These are phyloP conservation scores for Rubus idaeus DNA, from an alignment of 306 rosid species.

Conservation along the genomic window DNA sequence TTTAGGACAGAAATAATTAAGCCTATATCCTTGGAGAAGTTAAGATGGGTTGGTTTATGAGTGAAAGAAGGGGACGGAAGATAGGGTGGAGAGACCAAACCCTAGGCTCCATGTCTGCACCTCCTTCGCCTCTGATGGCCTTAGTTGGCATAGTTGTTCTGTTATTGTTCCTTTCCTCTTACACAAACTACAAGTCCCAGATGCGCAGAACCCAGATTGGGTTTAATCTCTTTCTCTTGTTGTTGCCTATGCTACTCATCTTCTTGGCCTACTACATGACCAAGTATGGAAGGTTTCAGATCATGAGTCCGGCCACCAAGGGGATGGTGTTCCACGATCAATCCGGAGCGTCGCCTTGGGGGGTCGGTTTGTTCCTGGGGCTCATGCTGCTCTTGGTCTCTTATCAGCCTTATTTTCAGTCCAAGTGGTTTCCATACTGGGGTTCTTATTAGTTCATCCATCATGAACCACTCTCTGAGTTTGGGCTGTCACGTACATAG, in stretches of 20 bases:
- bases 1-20: no score
- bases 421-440: constrained; percentile 65
- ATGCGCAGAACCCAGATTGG: constrained; percentile 35
- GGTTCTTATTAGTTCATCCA: constrained; percentile 28
- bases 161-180: constrained; percentile 52
- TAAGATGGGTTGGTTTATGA: constrained; percentile 56
- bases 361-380: constrained; percentile 48
- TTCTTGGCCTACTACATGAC: constrained; percentile 41
- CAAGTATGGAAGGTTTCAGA: constrained; percentile 34
- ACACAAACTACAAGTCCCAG: constrained; percentile 45
- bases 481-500: neutral
- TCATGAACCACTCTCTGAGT: neutral
- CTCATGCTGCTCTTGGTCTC: constrained; percentile 54
- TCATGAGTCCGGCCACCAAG: constrained; percentile 30
- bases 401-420: constrained; percentile 50
- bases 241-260: constrained; percentile 51
- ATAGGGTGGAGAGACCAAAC: constrained; percentile 54
- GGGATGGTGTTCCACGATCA: constrained; percentile 11
- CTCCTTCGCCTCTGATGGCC: constrained; percentile 54
- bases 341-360: constrained; percentile 56
- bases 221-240: constrained; percentile 43
- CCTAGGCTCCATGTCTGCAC: constrained; percentile 41
- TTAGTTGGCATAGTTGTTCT: constrained; percentile 46
- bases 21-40: neutral
- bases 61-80: constrained; percentile 55